Base-by-base conservation (phyloP, 371 early-diverging fungal genomes). In the Funneliformis caledonium region DNA sequence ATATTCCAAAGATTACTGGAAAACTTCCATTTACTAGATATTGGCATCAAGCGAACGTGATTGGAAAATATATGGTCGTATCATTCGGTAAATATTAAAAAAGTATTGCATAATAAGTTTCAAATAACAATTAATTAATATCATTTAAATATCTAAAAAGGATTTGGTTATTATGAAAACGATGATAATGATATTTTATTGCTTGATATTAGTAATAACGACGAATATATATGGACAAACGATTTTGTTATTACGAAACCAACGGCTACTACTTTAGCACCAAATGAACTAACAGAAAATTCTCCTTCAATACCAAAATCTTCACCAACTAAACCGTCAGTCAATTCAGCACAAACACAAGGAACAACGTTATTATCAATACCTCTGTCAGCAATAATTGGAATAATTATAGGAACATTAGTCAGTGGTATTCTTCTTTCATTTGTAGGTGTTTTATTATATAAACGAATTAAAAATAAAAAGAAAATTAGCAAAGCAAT, bases 1-100 rank as follows among this genome's bases (percentile, higher is more conserved):
- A 10, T 67, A 67, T 37, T 14, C 67, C 67, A 67, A 37, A 67
- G 7, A 3, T 67, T 67, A 16, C 67, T 67, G 67, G 67, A 37
- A 67, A 16, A 16, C 31, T 37, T 67, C 67, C 67, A 37, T 2
- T 2, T 16, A 16, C 3, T 37, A 31, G 37, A 65, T 67, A 31
- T 37, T 14, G 19, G 37, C 67, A 67, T 67, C 31, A 67, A 26
- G 26, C 26, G 26, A 26, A 26, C 0, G 26, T 26, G 26, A 26
- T 26, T 26, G 26, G 26, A 26, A 67, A 42, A 22, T 67, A 67
- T 67, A 67, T 67, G 67, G 42, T 67, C 67, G 42, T 42, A 37
- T 33, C 67, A 4, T 67, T 37, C 8, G 67, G 67, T 67, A 67
- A 37, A 19, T 26, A 26, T 26, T 26, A 26, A 26, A 26, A 26